Base-by-base conservation (phyloP, 495 filamentous ascomycete genomes). In the Daldinia bambusicola region DNA sequence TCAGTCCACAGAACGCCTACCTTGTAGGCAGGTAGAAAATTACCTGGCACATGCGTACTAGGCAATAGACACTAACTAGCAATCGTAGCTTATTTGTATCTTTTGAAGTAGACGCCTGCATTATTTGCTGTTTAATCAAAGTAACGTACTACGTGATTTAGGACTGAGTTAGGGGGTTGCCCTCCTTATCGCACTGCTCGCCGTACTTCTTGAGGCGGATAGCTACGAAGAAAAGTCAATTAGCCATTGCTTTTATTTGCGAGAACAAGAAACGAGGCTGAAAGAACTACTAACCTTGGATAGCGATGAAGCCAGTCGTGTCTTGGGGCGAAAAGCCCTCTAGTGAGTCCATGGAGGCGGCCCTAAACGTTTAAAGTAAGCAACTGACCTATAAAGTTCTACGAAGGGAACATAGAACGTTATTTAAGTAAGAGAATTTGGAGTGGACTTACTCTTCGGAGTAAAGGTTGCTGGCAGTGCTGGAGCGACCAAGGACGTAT, bases 131-230 rank as follows among this genome's bases (percentile, higher is more conserved):
- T 22, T 3, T 13, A 48, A 9, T 9, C 7, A 22, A 48, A 48
- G 18, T 1, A 48, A 48, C 43, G 7, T 3, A 1, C 37, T 32
- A 16, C 16, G 12, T 32, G 31, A 31, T 60, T 70, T 61, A 78
- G 12, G 66, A 76, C 67, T 78, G 63, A 75, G 73, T 76, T 36
- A 84, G 80, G 38, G 80, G 78, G 67, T 77, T 82, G 63, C 90
- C 91, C 57, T 87, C 84, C 74, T 85, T 87, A 53, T 80, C 82
- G 89, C 92, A 93, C 75, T 83, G 82, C 72, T 84, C 83, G 55
- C 93, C 93, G 74, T 92, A 97, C 86, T 97, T 97, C 89, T 95
- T 93, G 59, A 97, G 85, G 62, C 94, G 87, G 80, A 97, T 97
- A 52, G 91, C 90, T 53, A 4, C 32, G 22, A 16, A 36, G 34